Evolutionary conservation across 139 green algal species (phyloP).

Genomic region (Chlorella ohadii): DNA sequence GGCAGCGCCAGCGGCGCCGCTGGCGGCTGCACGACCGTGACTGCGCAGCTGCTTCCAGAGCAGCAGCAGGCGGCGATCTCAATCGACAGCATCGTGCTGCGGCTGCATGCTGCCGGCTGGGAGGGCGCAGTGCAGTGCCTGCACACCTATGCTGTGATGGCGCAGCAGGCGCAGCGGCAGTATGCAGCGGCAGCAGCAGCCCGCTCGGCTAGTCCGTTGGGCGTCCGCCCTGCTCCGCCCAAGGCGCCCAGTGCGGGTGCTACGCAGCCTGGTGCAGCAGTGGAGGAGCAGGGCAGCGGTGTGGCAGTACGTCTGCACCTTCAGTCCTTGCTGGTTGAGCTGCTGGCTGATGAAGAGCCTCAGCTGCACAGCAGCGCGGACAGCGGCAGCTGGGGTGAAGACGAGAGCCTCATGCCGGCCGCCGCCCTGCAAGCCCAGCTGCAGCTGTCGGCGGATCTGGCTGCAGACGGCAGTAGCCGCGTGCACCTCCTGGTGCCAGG

Average conservation of each 20-base stretch:
- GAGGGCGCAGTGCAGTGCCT: slow-evolving; percentile 29
- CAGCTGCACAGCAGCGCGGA: not conserved
- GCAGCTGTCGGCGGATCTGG: not conserved
- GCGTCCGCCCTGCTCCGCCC: not conserved
- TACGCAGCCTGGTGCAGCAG: not conserved
- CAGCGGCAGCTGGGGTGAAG: not conserved
- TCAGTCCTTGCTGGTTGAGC: not conserved
- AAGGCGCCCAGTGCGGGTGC: not conserved
- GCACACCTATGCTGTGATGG: slow-evolving; percentile 32
- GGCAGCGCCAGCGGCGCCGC: too few species aligned
- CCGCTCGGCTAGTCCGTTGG: not conserved
- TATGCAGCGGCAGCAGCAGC: not conserved
- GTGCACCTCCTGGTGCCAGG: not conserved
- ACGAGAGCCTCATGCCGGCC: not conserved
- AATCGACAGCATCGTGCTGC: slow-evolving; percentile 10
- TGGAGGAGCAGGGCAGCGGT: not conserved
- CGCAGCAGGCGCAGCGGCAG: slow-evolving; percentile 26
- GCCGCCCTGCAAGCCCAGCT: not conserved
- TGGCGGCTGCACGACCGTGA: too few species aligned
- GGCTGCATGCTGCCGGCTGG: slow-evolving; percentile 26
- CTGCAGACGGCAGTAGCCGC: not conserved
- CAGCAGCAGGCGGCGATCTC: not conserved
- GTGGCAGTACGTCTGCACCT: slow-evolving; percentile 1
- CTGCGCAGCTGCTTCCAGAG: not conserved
- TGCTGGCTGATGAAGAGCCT: slow-evolving; percentile 1